phyloP scores from a whole-genome alignment of 1,139 yeast species.

The Scheffersomyces lignicola region DNA sequence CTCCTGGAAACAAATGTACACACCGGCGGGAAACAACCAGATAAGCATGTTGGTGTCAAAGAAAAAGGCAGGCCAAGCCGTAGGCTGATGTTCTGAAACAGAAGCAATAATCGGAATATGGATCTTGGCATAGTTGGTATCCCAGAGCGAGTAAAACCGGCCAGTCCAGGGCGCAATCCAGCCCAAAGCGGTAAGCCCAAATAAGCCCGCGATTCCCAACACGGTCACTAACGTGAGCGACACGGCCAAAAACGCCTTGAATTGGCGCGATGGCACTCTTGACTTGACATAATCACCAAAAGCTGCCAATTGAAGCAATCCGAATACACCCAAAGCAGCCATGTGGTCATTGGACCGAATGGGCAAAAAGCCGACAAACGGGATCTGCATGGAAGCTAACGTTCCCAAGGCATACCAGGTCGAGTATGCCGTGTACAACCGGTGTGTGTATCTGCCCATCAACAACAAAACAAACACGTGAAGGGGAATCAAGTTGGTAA shows the following conservation, averaged over 20 bases:
- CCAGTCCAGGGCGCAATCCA: conserved; percentile 99
- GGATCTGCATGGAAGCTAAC: conserved; percentile 97
- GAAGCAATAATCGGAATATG: conserved; percentile 99
- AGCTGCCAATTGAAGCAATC: conserved; percentile 87
- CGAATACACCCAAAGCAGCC: conserved; percentile 98
- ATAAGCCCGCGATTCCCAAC: conserved; percentile 69
- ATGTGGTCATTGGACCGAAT: conserved; percentile 97
- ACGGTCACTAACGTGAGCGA: conserved; percentile 56
- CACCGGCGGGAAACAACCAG: conserved; percentile 99
- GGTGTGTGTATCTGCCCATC: conserved; percentile 92
- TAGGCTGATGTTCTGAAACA: conserved; percentile 98
- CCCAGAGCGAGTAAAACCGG: conserved; percentile 98
- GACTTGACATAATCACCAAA: conserved; percentile 80
- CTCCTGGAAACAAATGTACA: conserved; percentile 86
- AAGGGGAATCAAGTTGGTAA: conserved; percentile 94
- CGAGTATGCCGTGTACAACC: conserved; percentile 85
- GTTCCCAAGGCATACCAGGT: conserved; percentile 98
- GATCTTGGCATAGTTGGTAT: conserved; percentile 93
- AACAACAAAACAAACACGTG: conserved; percentile 87
- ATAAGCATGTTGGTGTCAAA: conserved; percentile 90
- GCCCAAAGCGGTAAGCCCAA: conserved; percentile 83
- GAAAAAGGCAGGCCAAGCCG: conserved; percentile 99
- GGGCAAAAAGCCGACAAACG: conserved; percentile 96
- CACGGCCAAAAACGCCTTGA: conserved; percentile 67
- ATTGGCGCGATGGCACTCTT: conserved; percentile 71